phyloP scores from a whole-genome alignment of 441 rosid species.

The Euphorbia neoarborescens region DNA sequence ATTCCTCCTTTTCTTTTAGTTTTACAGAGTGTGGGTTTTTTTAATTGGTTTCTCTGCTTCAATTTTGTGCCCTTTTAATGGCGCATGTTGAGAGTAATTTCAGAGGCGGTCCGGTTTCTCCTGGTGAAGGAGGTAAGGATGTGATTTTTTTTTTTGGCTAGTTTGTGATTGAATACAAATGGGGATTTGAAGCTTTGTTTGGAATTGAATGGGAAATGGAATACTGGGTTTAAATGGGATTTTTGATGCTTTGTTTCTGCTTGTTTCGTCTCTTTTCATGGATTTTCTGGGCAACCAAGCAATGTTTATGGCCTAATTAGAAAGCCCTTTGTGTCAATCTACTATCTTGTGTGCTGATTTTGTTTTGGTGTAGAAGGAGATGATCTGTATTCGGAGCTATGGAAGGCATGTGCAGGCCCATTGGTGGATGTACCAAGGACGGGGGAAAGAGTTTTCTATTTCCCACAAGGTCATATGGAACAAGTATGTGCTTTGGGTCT shows the following conservation, averaged over 20 bases:
- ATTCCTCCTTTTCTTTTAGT: constrained; percentile 2
- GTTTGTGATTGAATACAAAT: constrained; percentile 7
- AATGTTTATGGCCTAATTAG: neutral
- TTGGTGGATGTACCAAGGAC: constrained; percentile 60
- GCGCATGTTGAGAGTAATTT: constrained; percentile 36
- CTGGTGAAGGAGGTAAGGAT: constrained; percentile 31
- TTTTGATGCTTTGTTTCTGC: neutral
- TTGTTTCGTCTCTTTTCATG: constrained; percentile 10
- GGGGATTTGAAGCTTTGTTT: constrained; percentile 18
- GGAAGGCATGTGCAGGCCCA: constrained; percentile 88
- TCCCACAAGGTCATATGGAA: constrained; percentile 86
- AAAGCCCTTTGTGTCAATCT: neutral
- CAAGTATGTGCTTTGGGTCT: constrained; percentile 34
- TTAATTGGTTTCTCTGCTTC: neutral
- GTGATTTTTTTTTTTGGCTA: neutral
- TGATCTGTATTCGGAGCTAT: constrained; percentile 56
- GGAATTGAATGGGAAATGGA: constrained; percentile 14
- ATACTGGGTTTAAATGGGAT: constrained; percentile 11
- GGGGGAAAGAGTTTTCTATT: constrained; percentile 67
- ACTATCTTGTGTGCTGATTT: constrained; percentile 12
- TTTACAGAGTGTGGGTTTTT: neutral
- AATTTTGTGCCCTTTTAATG: constrained; percentile 27
- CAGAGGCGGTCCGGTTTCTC: constrained; percentile 22
- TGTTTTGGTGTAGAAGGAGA: constrained; percentile 25
- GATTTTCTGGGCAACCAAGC: constrained; percentile 23